Conservation (phyloP, 306 rosid species). For the Gillenia trifoliata region DNA sequence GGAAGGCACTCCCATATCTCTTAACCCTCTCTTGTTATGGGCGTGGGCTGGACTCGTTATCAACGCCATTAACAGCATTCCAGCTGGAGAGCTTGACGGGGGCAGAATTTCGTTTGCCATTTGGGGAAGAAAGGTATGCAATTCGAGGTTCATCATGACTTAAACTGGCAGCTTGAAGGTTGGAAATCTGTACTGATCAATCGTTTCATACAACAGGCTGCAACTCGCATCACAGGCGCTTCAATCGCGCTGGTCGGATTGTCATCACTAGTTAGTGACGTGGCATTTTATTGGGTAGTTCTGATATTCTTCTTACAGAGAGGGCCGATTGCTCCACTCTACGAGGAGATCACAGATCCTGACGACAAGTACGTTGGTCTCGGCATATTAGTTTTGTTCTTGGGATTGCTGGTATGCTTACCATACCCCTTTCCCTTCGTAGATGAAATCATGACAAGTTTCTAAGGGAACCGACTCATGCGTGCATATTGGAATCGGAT, state of each 20-base stretch:
- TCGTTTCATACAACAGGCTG: constrained; percentile 51
- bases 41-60: constrained; percentile 99
- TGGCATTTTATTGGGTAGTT: constrained; percentile 95
- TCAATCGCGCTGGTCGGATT: constrained; percentile 76
- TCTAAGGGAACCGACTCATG: constrained; percentile 10
- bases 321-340: constrained; percentile 95
- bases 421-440: constrained; percentile 92
- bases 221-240: constrained; percentile 66
- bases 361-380: constrained; percentile 69
- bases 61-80: constrained; percentile 95
- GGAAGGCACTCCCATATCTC: constrained; percentile 83
- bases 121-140: constrained; percentile 95
- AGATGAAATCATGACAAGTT: constrained; percentile 50
- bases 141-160: constrained; percentile 7
- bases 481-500: constrained; percentile 10
- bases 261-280: constrained; percentile 74
- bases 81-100: constrained; percentile 98
- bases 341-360: constrained; percentile 87
- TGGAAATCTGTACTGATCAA: neutral
- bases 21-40: constrained; percentile 94
- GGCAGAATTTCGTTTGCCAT: constrained; percentile 84
- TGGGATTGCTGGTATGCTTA: constrained; percentile 90
- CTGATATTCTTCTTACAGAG: constrained; percentile 88
- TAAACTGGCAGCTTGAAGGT: constrained; percentile 6
- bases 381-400: constrained; percentile 70